Evolutionary conservation across 148 eudicot genomes (phyloP).

Genomic region (Heliosperma pusillum): DNA sequence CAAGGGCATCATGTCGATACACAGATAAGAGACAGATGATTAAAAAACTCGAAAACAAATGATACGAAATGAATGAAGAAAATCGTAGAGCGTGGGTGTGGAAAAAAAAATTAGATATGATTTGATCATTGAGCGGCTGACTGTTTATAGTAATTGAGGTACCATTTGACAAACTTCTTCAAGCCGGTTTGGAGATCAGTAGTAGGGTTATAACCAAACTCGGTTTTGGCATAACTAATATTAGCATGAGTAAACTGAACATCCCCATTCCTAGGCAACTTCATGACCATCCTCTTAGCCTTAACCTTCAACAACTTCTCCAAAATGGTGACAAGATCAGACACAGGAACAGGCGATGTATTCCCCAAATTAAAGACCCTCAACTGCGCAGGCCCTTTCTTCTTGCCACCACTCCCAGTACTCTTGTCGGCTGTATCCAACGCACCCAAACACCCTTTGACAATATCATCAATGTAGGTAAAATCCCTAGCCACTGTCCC

Average conservation of each 20-base stretch:
- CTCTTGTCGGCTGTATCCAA: slow-evolving; percentile 84
- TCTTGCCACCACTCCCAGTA: slow-evolving; percentile 84
- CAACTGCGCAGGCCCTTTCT: slow-evolving; percentile 65
- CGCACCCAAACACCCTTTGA: slow-evolving; percentile 78
- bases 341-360: slow-evolving; percentile 79
- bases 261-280: slow-evolving; percentile 79
- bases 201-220: slow-evolving; percentile 70
- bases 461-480: slow-evolving; percentile 82
- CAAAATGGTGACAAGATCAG: slow-evolving; percentile 71
- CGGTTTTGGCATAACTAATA: slow-evolving; percentile 64
- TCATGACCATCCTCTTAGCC: slow-evolving; percentile 60
- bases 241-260: slow-evolving; percentile 77
- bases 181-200: slow-evolving; percentile 70
- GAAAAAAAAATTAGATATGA: slow-evolving; percentile 19
- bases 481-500: slow-evolving; percentile 82
- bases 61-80: slow-evolving; percentile 44
- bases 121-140: slow-evolving; percentile 41
- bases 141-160: slow-evolving; percentile 57
- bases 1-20: slow-evolving; percentile 41
- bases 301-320: slow-evolving; percentile 69
- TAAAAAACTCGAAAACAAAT: slow-evolving; percentile 38
- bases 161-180: slow-evolving; percentile 83
- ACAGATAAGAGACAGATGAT: slow-evolving; percentile 36
- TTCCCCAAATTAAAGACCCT: slow-evolving; percentile 81
- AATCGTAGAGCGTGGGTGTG: slow-evolving; percentile 35